phyloP scores from a whole-genome alignment of 2,329 filamentous ascomycete species.

The Diaporthe vexans region DNA sequence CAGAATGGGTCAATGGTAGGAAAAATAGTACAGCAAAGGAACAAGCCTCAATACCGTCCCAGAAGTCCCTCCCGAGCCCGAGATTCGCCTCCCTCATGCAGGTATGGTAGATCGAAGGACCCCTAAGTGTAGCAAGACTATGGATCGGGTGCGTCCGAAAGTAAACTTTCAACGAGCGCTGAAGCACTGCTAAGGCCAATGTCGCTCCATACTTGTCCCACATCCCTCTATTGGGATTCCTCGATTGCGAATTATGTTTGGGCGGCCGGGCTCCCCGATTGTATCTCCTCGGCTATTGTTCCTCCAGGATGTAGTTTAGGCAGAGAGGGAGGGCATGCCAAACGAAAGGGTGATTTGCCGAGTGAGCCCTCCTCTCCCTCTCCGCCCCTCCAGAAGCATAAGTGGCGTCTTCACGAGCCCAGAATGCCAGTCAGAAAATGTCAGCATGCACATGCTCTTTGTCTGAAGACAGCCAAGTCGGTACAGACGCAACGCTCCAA shows the following conservation, averaged over 20 bases:
- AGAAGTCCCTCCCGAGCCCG: neutral
- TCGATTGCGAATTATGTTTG: neutral
- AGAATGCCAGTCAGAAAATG: neutral
- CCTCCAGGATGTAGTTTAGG: neutral
- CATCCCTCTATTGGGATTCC: neutral
- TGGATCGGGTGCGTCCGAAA: slow-evolving; percentile 17
- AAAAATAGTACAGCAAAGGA: neutral
- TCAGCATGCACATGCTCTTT: slow-evolving; percentile 9
- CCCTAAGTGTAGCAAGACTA: slow-evolving; percentile 14
- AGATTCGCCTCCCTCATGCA: slow-evolving; percentile 26
- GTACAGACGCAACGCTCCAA: neutral
- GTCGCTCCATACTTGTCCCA: neutral
- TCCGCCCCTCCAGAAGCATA: neutral
- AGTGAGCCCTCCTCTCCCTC: neutral
- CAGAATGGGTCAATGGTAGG: neutral
- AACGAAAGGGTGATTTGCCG: neutral
- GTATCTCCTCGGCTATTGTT: neutral
- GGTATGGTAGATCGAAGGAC: slow-evolving; percentile 9
- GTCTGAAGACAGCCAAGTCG: neutral
- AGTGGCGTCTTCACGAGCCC: neutral
- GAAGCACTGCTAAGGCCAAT: neutral
- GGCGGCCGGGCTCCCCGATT: neutral
- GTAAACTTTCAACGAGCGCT: slow-evolving; percentile 13
- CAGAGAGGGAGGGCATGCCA: neutral
- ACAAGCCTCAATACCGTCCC: slow-evolving; percentile 3